Evolutionary conservation across 345 rosid species (phyloP).

Genomic region (Eucalyptus marginata): DNA sequence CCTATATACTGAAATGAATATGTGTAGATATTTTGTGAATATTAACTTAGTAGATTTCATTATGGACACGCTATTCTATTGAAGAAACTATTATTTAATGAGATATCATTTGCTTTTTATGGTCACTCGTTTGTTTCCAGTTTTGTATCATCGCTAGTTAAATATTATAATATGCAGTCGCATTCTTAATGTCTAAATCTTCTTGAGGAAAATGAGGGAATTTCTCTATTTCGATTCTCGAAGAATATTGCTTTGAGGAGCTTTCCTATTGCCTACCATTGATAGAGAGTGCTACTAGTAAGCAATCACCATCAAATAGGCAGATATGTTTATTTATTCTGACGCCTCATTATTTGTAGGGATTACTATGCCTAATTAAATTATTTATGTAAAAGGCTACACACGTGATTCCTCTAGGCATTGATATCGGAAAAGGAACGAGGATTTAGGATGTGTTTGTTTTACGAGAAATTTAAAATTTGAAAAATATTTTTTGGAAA

Average conservation of each 20-base stretch:
- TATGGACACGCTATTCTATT: neutral
- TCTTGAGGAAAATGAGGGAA: neutral
- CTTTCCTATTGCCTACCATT: neutral
- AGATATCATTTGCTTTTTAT: neutral
- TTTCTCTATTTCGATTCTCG: neutral
- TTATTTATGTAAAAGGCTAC: neutral
- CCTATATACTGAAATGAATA: neutral
- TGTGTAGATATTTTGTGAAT: neutral
- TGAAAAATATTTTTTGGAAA: no score
- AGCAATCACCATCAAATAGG: neutral
- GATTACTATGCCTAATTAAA: neutral
- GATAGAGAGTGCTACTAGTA: neutral
- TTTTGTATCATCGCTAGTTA: no score
- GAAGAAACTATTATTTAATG: neutral
- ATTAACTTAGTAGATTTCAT: neutral
- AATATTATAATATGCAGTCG: neutral
- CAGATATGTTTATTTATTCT: neutral
- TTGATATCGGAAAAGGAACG: neutral
- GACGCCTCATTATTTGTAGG: neutral
- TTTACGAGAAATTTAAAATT: no score
- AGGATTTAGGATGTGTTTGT: neutral
- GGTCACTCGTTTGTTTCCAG: neutral
- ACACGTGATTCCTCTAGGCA: neutral
- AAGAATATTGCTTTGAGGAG: neutral
- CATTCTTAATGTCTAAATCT: neutral